Evolutionary conservation across 2,329 filamentous ascomycete genomes (phyloP), one percentile per base, ranked within the genome.

Genomic region (Cordyceps pruinosa): DNA sequence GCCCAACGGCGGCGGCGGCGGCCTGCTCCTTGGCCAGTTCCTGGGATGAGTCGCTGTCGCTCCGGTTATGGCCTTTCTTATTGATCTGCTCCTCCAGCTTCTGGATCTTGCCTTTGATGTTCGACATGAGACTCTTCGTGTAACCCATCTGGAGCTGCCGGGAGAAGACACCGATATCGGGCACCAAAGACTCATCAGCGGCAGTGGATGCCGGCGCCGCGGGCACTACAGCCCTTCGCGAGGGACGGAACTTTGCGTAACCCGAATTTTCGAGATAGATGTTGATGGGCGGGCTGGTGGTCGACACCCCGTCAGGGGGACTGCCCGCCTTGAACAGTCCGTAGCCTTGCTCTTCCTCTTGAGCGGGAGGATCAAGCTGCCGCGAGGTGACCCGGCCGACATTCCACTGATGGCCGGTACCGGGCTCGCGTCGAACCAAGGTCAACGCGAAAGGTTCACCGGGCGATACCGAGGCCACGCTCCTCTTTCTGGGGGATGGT

Each of bases 391-490:
- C 78, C 56, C 78, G 84, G 23, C 85, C 88, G 13, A 91, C 79
- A 65, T 91, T 91, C 87, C 87, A 90, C 68, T 91, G 88, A 56
- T 77, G 77, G 8, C 84, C 83, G 9, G 85, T 82, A 23, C 79
- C 76, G 1, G 86, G 86, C 66, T 91, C 86, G 61, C 88, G 82
- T n/a, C 88, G 84, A 64, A 91, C 90, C 15, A 92, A 70, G 0
- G 83, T 86, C 15, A 85, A 71, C 2, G 75, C 78, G 61, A 83
- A 84, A 0, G 79, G 75, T 0, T 71, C 69, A 47, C 73, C 69
- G 51, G 72, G 69, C 7, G 68, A 63, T 2, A 52, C 30, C n/a
- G 58, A 59, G 23, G 65, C 63, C 2, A 63, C 63, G 35, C 62
- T 67, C 47, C 62, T 66, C 53, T 72, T 74, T 25, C 61, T 66